Conservation (phyloP, 1,139 yeast genomes). For the Pichia sp. region DNA sequence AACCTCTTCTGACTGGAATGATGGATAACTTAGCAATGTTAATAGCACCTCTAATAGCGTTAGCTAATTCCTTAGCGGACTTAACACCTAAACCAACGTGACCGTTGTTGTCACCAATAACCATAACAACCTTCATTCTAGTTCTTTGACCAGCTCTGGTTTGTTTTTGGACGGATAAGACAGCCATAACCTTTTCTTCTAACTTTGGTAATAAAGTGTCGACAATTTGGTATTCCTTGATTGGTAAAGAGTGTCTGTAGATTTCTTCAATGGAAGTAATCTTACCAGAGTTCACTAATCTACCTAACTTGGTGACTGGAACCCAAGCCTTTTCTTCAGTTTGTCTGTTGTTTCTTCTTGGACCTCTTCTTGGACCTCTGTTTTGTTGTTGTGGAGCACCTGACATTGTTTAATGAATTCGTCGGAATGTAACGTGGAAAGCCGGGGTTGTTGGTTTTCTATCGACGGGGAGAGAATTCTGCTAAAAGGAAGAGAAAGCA, state of each 20-base stretch:
- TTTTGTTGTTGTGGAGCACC: conserved; percentile 39
- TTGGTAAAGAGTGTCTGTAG: conserved; percentile 98
- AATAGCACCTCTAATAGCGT: conserved; percentile 99
- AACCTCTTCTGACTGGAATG: conserved; percentile 99
- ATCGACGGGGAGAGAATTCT: conserved; percentile 39
- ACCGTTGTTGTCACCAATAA: conserved; percentile 99
- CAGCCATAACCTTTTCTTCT: conserved; percentile 99
- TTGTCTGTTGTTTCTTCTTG: conserved; percentile 59
- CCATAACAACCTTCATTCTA: conserved; percentile 99
- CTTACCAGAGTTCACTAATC: conserved; percentile 99
- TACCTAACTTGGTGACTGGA: conserved; percentile 99
- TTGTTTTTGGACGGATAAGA: conserved; percentile 99
- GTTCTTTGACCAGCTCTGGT: conserved; percentile 99
- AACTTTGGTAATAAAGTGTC: conserved; percentile 94
- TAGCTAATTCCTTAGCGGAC: conserved; percentile 99
- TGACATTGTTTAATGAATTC: conserved; percentile 41
- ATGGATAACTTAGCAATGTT: conserved; percentile 97
- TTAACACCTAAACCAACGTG: conserved; percentile 99
- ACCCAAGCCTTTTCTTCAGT: conserved; percentile 98
- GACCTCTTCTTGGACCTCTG: conserved; percentile 47
- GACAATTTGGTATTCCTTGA: conserved; percentile 98
- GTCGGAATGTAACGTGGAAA: conserved; percentile 91
- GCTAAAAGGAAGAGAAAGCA: neutral
- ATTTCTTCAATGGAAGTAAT: conserved; percentile 94
- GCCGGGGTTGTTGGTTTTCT: conserved; percentile 88